Evolutionary conservation across 1,284 basidiomycete species (phyloP).

Genomic region (Moniliella sp.): DNA sequence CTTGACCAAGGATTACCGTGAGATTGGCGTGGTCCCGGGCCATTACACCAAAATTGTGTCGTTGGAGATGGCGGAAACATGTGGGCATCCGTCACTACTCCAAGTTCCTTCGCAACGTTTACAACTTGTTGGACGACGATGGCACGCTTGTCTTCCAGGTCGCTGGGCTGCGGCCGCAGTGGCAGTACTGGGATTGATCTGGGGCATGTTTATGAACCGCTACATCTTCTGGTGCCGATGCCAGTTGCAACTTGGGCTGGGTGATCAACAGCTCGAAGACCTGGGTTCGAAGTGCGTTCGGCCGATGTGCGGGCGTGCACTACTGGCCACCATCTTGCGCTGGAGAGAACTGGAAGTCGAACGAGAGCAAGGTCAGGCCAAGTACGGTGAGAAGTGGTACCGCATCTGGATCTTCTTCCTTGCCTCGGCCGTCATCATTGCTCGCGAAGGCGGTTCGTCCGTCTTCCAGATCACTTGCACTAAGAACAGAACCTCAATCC

Average conservation of each 20-base stretch:
- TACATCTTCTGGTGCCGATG: no score
- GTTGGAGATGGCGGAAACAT: conserved; percentile 84
- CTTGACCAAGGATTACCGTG: conserved; percentile 79
- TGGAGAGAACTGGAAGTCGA: conserved; percentile 35
- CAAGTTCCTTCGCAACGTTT: conserved; percentile 70
- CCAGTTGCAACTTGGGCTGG: conserved; percentile 68
- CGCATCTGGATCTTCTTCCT: conserved; percentile 34
- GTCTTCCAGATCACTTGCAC: conserved; percentile 51
- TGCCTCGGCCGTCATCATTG: conserved; percentile 22
- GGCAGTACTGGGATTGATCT: conserved; percentile 92
- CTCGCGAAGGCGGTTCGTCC: conserved; percentile 29
- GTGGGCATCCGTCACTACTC: conserved; percentile 85
- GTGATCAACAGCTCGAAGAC: conserved; percentile 56
- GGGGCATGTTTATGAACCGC: conserved; percentile 41
- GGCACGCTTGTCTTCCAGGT: conserved; percentile 89
- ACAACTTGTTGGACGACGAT: conserved; percentile 79
- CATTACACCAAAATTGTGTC: conserved; percentile 81
- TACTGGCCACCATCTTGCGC: conserved; percentile 74
- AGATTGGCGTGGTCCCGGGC: conserved; percentile 59
- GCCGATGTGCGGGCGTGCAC: conserved; percentile 53
- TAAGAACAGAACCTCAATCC: conserved; percentile 68
- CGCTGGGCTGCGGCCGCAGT: conserved; percentile 69
- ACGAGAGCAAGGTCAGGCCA: conserved; percentile 59
- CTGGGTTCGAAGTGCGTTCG: conserved; percentile 89
- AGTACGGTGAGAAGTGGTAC: conserved; percentile 58